Base-by-base conservation (phyloP, 2,329 filamentous ascomycete genomes). In the Macrophomina phaseolina region DNA sequence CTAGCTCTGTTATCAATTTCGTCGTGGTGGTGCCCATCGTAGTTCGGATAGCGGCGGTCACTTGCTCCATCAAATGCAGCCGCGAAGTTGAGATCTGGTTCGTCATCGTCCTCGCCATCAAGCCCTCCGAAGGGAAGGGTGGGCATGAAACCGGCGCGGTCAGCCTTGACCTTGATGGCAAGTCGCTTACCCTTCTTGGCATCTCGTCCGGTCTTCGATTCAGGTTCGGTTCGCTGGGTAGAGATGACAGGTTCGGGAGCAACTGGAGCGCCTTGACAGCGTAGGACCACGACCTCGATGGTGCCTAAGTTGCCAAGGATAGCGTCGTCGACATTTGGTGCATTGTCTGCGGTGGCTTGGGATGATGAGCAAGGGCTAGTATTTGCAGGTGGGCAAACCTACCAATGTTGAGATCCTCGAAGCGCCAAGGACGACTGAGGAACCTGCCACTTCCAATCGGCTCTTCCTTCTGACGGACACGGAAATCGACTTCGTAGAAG, bases 391-490 rank as follows among this genome's bases (percentile, higher is more conserved):
- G 14, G 23, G 36, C 23, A 5, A n/a, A 49, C 77, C 69, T 71
- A 86, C 84, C 78, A 66, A 80, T 79, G 53, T 83, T 80, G 30
- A 85, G 76, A 49, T 80, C 79, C 51, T 82, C 80, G 69, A 87
- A 87, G 4, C 78, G 79, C 85, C 85, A 87, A 46, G 83, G 81
- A 11, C 82, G 79, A 0, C 81, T 84, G 66, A 85, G 75, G 73
- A 85, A 85, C 5, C 71, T 75, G 4, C 82, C 83, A 69, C 81
- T 78, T 2, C 72, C 72, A n/a, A 76, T 74, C 68, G 77, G 79
- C 68, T 85, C 82, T 70, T 87, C 85, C 70, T 85, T 86, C 73
- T 87, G 84, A 1, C 84, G 79, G 4, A 87, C 76, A 7, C 77
- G 73, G 64, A 87, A 83, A 65, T 85, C 80, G 23, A 85, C 74